These are phyloP conservation scores for Arthrobotrys megalospora DNA, from an alignment of 2,329 filamentous ascomycete species.

Conservation along the genomic window DNA sequence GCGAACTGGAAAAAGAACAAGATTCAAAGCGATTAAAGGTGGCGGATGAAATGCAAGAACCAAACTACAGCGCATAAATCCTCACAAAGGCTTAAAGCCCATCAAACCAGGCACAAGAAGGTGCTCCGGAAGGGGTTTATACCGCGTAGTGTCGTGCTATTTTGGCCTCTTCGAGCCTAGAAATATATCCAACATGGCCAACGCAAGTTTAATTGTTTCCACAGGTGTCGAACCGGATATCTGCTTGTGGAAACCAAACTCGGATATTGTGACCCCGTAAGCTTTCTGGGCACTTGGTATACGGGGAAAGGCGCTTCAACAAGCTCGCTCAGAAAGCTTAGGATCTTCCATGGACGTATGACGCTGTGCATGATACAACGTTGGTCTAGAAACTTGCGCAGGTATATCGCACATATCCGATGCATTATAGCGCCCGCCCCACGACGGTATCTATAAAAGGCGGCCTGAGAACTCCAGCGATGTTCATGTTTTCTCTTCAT, in stretches of 20 bases:
- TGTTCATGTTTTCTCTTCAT: neutral
- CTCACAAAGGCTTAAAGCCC: too few relatives aligned
- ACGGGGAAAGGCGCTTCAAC: neutral
- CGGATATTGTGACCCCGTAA: neutral
- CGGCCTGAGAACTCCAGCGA: neutral
- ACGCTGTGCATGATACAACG: neutral
- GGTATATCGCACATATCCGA: conserved; percentile 1
- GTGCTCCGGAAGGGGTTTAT: neutral
- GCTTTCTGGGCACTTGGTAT: conserved; percentile 9
- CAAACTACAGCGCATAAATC: too few relatives aligned
- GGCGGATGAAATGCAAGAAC: too few relatives aligned
- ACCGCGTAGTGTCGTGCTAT: neutral
- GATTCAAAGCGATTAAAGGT: neutral
- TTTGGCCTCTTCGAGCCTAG: neutral
- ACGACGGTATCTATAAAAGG: conserved; percentile 12
- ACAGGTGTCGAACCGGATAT: neutral
- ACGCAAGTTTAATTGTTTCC: neutral
- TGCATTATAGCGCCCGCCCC: too few relatives aligned
- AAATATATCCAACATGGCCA: conserved; percentile 14
- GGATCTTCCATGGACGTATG: neutral
- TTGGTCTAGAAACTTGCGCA: neutral
- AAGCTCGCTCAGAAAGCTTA: conserved; percentile 16
- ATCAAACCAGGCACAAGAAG: neutral
- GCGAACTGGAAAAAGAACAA: neutral
- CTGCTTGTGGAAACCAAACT: conserved; percentile 4